Base-by-base conservation (phyloP, 176 grass and related monocot species). In the Eleusine coracana region DNA sequence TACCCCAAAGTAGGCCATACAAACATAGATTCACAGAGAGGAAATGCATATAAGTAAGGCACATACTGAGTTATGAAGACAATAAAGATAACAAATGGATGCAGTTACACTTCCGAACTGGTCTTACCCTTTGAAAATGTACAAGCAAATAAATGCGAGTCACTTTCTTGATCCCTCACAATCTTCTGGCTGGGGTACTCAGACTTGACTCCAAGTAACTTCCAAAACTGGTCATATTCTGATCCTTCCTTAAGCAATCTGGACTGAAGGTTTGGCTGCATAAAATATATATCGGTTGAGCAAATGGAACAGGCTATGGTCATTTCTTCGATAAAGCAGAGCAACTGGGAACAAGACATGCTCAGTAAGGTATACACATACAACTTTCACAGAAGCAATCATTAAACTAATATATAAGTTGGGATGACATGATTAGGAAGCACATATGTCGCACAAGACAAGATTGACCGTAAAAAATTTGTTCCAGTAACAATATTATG, bases 181-280 rank as follows among this genome's bases (percentile, higher is more conserved):
- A 99, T 88, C 83, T 92, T 99, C 72, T 99, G 96, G 85, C 93
- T 90, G 13, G 91, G 67, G 76, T 96, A 96, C 84, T 99, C 92
- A 63, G 93, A 93, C 89, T 96, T 99, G 39, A 94, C 88, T 61
- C 96, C 91, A 58, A 99, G 83, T 63, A 92, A 78, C 86, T 87
- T 93, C 96, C 96, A 99, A 87, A 96, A 99, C 46, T 93, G 96
- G 67, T 99, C 96, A 48, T 85, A 93, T 85, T 99, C 96, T 79
- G 93, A 91, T 75, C 96, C 96, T 88, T 99, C 96, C 63, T 93
- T 99, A 71, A 96, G 96, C 75, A 94, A 81, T 93, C 84, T 93
- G 46, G 96, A 91, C 73, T 99, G 96, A 55, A 96, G 55, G 88
- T 99, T 99, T 70, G 96, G 93, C 96, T 98, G 90, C 66, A 87